Percentiles rank a stretch among this genome's conserved stretches.
Conservation (phyloP, 192 early-diverging fungal species). For the Geosiphon pyriformis region DNA sequence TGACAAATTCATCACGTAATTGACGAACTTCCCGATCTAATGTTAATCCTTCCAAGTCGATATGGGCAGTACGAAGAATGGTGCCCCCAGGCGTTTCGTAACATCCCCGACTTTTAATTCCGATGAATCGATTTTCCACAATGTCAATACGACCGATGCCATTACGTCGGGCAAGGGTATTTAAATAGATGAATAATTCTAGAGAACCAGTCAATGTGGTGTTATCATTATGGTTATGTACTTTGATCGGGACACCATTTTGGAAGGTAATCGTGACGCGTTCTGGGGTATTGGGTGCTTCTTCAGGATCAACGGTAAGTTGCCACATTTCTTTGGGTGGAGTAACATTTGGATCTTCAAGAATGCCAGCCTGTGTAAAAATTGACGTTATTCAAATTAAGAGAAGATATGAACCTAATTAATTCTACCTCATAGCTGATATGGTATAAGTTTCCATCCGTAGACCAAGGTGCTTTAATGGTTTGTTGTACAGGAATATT, state of each 20-base stretch:
- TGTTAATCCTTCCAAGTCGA: constrained; percentile 92
- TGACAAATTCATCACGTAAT: constrained; percentile 88
- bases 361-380: constrained; percentile 62
- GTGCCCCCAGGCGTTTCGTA: constrained; percentile 99
- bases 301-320: constrained; percentile 93
- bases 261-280: constrained; percentile 88
- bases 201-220: constrained; percentile 60
- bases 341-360: constrained; percentile 94
- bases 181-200: constrained; percentile 93
- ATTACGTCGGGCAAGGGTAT: constrained; percentile 91
- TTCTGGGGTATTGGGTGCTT: constrained; percentile 94
- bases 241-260: constrained; percentile 82
- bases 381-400: background rate
- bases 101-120: constrained; percentile 98
- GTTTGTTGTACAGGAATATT: constrained; percentile 94
- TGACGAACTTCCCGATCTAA: constrained; percentile 95
- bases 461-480: constrained; percentile 95
- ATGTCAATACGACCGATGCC: constrained; percentile 98
- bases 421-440: constrained; percentile 83
- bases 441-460: constrained; percentile 96
- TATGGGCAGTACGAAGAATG: constrained; percentile 89
- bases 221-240: constrained; percentile 75
- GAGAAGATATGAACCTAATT: too few relatives aligned
- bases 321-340: constrained; percentile 99
- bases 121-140: constrained; percentile 98